These are phyloP conservation scores for Scenedesmus sp. DNA, from an alignment of 163 green algal genomes.

Conservation along the genomic window DNA sequence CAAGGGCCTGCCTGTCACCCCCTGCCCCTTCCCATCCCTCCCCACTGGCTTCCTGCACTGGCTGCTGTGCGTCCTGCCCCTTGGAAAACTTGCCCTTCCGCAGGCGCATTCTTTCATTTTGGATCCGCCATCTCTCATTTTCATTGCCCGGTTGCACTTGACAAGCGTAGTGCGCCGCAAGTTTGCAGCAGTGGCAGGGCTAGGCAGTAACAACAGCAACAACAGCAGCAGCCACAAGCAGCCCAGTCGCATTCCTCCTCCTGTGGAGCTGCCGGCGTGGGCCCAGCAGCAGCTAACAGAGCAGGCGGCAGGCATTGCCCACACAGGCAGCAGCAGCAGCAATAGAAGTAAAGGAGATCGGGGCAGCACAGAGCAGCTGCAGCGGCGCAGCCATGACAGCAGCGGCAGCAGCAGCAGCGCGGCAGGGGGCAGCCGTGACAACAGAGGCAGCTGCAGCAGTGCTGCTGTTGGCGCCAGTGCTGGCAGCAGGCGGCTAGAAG, in stretches of 20 bases:
- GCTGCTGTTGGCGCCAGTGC: neutral
- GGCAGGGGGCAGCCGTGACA: neutral
- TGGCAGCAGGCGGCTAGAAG: slow-evolving; percentile 4
- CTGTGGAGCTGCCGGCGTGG: slow-evolving; percentile 18
- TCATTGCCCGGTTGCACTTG: slow-evolving; percentile 44
- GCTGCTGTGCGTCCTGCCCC: too few species aligned
- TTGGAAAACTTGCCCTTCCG: too few species aligned
- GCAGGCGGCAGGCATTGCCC: neutral
- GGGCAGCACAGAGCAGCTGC: neutral
- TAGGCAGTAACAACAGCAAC: neutral
- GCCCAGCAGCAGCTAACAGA: slow-evolving; percentile 21
- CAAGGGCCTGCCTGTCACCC: too few species aligned
- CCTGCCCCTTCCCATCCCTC: neutral
- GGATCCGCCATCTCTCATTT: slow-evolving; percentile 43
- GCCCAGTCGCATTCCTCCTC: slow-evolving; percentile 31
- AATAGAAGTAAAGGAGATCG: neutral
- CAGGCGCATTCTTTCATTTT: slow-evolving; percentile 21
- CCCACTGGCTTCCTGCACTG: neutral
- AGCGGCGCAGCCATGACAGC: neutral
- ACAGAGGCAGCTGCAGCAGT: neutral
- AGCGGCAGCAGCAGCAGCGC: neutral
- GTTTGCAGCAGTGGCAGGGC: slow-evolving; percentile 17
- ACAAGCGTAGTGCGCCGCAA: slow-evolving; percentile 37
- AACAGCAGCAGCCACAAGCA: slow-evolving; percentile 17
- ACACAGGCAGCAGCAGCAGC: slow-evolving; percentile 19